Evolutionary conservation across 495 filamentous ascomycete genomes (phyloP), one percentile per base, ranked within the genome.

Genomic region (Aspergillus funiculosus): DNA sequence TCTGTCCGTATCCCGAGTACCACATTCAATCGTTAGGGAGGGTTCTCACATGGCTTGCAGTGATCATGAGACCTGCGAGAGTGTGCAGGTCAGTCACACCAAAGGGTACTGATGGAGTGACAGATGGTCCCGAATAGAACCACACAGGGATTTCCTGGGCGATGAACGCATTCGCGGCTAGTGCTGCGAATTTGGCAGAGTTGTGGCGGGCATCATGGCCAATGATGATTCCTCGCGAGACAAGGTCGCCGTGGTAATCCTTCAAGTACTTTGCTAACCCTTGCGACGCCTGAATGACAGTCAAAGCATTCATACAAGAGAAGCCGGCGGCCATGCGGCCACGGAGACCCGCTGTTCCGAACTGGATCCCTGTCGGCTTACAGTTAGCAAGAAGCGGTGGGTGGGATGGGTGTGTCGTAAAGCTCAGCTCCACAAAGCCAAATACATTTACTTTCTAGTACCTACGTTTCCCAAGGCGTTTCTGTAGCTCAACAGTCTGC

Each of bases 251-350:
- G 24, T 71, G 62, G 41, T 60, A 56, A 17, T 62, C 58, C 20
- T 73, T 60, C 21, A 87, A 66, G 52, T 83, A 83, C 44, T 69
- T 75, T 13, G 83, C 83, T 14, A 86, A 67, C 1, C 83, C 83
- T 62, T 86, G 83, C 0, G 83, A 83, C 32, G 83, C 79, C 59
- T 86, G 83, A 26, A 86, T 84, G 36, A 86, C 77, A 0, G 81
- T 86, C 41, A 86, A 56, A 17, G 70, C 69, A 59, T 86, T 87
- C 74, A 87, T 81, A 47, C 76, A 78, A 0, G 80, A 68, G 60
- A 85, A 86, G 0, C 83, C 83, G 24, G 82, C 82, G 46, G 80
- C 69, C 83, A 87, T 87, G 26, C 70, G 73, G 34, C 78, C 81
- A 11, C 83, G 74, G 1, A 87, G 69, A 51, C 83, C 82, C 37